These are phyloP conservation scores for Melanomma pulvis-pyrius DNA, from an alignment of 495 filamentous ascomycete genomes.

Conservation along the genomic window DNA sequence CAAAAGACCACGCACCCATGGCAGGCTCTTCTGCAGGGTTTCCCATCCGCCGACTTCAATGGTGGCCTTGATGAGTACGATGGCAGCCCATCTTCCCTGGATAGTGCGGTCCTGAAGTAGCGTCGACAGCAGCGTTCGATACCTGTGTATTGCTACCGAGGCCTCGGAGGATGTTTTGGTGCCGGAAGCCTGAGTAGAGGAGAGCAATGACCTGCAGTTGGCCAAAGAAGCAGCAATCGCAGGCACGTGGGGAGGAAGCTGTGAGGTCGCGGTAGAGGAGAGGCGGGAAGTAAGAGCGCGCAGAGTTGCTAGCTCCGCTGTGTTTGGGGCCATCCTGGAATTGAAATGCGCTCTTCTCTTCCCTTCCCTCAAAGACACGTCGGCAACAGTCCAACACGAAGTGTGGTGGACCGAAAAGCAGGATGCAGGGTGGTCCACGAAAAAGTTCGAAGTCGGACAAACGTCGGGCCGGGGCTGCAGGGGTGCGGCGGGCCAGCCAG, in stretches of 20 bases:
- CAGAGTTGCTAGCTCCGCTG: constrained; percentile 29
- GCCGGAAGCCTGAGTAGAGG: constrained; percentile 38
- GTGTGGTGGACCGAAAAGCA: neutral
- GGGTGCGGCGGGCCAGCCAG: constrained; percentile 1
- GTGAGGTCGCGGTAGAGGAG: constrained; percentile 40
- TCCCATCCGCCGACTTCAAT: constrained; percentile 83
- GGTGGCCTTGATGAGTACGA: constrained; percentile 75
- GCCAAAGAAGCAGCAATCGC: constrained; percentile 38
- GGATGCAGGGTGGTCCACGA: neutral
- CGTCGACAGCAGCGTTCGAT: constrained; percentile 74
- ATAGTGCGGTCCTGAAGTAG: constrained; percentile 71
- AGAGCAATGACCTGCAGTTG: constrained; percentile 43
- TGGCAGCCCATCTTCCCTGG: constrained; percentile 74
- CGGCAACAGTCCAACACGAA: neutral
- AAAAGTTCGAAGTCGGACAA: constrained; percentile 15
- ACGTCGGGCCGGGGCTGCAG: constrained; percentile 7
- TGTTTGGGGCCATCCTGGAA: constrained; percentile 10
- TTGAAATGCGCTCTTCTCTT: neutral
- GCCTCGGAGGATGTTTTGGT: constrained; percentile 62
- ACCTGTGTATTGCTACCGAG: constrained; percentile 69
- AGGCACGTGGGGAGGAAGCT: constrained; percentile 42
- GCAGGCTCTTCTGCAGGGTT: constrained; percentile 65
- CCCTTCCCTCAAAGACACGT: neutral
- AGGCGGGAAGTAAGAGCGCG: constrained; percentile 43
- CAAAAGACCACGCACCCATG: constrained; percentile 74